Evolutionary conservation across 2,329 filamentous ascomycete species (phyloP).

Genomic region (Cladosporium sp.): DNA sequence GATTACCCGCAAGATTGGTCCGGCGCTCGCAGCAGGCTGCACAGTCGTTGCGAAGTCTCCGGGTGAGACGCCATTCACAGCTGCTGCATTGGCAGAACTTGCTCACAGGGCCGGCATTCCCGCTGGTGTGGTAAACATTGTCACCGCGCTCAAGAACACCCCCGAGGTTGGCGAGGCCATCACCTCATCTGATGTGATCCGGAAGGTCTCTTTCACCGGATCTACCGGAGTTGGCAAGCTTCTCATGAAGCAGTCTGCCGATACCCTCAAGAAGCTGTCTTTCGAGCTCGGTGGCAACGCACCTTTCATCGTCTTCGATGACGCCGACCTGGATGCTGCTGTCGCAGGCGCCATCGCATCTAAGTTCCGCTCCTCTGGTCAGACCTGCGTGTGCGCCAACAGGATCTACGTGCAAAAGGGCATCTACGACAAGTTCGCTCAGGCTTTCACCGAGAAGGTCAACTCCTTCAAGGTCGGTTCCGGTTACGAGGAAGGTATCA

Average conservation of each 20-base stretch:
- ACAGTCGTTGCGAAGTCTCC: slow-evolving; percentile 90
- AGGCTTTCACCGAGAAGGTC: slow-evolving; percentile 65
- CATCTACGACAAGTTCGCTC: slow-evolving; percentile 69
- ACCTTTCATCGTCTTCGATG: slow-evolving; percentile 94
- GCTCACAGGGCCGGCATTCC: slow-evolving; percentile 83
- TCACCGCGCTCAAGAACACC: slow-evolving; percentile 76
- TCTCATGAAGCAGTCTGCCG: slow-evolving; percentile 83
- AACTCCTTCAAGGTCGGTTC: slow-evolving; percentile 68
- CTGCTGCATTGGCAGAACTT: slow-evolving; percentile 80
- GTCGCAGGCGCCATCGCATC: slow-evolving; percentile 75
- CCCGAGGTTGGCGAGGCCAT: slow-evolving; percentile 69
- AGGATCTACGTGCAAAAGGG: slow-evolving; percentile 72
- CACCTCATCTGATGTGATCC: slow-evolving; percentile 68
- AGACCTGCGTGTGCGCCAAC: slow-evolving; percentile 82
- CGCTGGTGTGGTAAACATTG: slow-evolving; percentile 81
- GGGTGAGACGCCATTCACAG: slow-evolving; percentile 85
- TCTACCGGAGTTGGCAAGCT: slow-evolving; percentile 60
- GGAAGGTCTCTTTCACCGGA: slow-evolving; percentile 92
- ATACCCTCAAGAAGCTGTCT: slow-evolving; percentile 77
- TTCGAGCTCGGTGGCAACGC: slow-evolving; percentile 94
- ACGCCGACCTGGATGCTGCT: slow-evolving; percentile 76
- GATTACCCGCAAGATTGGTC: slow-evolving; percentile 45
- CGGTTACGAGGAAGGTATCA: slow-evolving; percentile 63
- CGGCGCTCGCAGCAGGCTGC: slow-evolving; percentile 79
- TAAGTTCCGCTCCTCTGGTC: slow-evolving; percentile 91